phyloP scores from a whole-genome alignment of 805 yeast species.

The Suhomyces faveliae region DNA sequence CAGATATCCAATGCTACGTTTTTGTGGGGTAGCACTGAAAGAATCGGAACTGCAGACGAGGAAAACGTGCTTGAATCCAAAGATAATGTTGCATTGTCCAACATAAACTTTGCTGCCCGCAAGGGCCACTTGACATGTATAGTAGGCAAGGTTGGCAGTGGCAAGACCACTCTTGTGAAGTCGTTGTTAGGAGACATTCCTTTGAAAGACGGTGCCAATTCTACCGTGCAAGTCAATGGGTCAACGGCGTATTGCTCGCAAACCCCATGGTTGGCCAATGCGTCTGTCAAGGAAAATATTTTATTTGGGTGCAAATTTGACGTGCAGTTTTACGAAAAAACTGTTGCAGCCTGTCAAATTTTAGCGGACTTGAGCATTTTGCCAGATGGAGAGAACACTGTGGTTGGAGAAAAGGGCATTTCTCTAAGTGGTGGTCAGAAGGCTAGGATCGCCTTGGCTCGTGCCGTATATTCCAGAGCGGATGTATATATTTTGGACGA shows the following conservation, averaged over 20 bases:
- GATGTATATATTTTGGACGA: constrained; percentile 65
- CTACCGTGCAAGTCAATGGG: constrained; percentile 29
- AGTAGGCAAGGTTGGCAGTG: constrained; percentile 68
- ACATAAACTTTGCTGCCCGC: constrained; percentile 49
- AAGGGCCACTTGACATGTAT: constrained; percentile 57
- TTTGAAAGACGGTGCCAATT: constrained; percentile 20
- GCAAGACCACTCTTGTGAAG: constrained; percentile 59
- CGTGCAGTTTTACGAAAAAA: constrained; percentile 37
- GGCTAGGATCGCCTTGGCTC: constrained; percentile 62
- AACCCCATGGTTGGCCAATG: constrained; percentile 53
- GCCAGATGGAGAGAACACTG: constrained; percentile 53
- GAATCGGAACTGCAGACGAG: constrained; percentile 10
- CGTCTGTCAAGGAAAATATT: constrained; percentile 50
- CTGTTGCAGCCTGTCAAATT: constrained; percentile 50
- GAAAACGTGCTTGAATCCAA: constrained; percentile 14
- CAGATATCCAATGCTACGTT: constrained; percentile 51
- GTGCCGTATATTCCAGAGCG: constrained; percentile 63
- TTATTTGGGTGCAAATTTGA: constrained; percentile 50
- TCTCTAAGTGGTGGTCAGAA: constrained; percentile 64
- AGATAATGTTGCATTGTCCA: constrained; percentile 33
- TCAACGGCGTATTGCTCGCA: constrained; percentile 62
- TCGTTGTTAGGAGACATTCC: constrained; percentile 57
- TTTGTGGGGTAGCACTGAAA: constrained; percentile 37
- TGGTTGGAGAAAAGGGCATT: constrained; percentile 62
- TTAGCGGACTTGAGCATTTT: constrained; percentile 46